Evolutionary conservation across 2,329 filamentous ascomycete species (phyloP), one percentile per base, ranked within the genome.

Genomic region (Pseudogymnoascus sp.): DNA sequence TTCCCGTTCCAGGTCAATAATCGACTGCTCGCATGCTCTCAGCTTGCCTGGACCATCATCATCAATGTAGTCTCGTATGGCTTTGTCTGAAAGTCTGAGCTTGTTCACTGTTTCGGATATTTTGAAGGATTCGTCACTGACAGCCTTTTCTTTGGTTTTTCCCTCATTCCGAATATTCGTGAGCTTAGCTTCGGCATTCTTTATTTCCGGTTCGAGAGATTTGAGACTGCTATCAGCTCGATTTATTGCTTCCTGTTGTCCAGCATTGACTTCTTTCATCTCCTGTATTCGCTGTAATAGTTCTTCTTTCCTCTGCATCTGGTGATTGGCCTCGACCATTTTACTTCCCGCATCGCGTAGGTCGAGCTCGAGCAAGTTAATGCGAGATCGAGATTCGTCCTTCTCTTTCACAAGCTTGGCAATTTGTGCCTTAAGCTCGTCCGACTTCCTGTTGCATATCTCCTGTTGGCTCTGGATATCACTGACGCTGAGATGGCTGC

Each of bases 401-500:
- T 84, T 87, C 36, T 95, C 90, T 11, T 77, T 78, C 0, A 82
- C 84, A 34, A 96, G 76, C 69, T 89, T 89, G 5, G 82, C 76
- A 11, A 93, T 80, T 46, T 80, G 82, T 43, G 79, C 79, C 71
- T 90, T 91, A 28, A 86, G 76, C 21, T 77, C 77, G 62, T 88
- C 84, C 67, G 86, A 82, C 71, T 90, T 85, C 65, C 92, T 90
- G 18, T 83, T 83, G 63, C 88, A 81, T 16, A 78, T 76, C 59
- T 85, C 85, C 65, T 92, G 84, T 59, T 92, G 84, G 62, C 90
- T 87, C 69, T 95, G 89, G 62, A 97, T 92, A 68, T 95, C 90
- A 62, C 96, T 90, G 5, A 91, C 82, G 31, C 89, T 90, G 66
- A 90, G 85, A 36, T 60, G 25, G 8, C 81, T 75, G 11, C 84